phyloP scores from a whole-genome alignment of 306 rosid genomes.

The Cucumis melo region DNA sequence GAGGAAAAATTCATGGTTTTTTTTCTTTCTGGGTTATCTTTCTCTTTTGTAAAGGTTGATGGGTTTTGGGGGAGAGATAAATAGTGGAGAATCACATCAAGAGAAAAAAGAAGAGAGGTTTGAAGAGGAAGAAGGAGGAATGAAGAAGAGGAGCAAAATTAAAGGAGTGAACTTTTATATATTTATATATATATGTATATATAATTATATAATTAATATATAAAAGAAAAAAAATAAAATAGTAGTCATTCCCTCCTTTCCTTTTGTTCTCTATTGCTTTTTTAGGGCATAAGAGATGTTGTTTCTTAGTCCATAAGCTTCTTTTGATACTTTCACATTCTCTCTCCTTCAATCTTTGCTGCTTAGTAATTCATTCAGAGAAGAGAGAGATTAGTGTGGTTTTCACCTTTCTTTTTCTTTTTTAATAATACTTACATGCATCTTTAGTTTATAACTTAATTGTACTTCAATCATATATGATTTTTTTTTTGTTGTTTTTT shows the following conservation, averaged over 20 bases:
- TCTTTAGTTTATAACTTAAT: too few relatives aligned
- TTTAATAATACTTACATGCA: neutral
- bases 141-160: neutral
- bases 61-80: constrained; percentile 1
- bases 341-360: neutral
- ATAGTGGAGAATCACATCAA: constrained; percentile 15
- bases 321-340: neutral
- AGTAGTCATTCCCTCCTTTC: constrained; percentile 1
- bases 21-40: neutral
- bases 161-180: constrained; percentile 4
- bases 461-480: too few relatives aligned
- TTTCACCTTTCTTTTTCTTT: too few relatives aligned
- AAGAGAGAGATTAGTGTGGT: too few relatives aligned
- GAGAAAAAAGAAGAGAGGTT: neutral
- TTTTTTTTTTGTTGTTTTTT: too few relatives aligned
- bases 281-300: constrained; percentile 10
- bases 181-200: too few relatives aligned
- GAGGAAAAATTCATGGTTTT: constrained; percentile 12
- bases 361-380: neutral
- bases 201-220: neutral
- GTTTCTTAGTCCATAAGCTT: constrained; percentile 10
- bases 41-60: constrained; percentile 16
- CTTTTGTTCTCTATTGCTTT: constrained; percentile 2
- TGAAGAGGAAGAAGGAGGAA: neutral
- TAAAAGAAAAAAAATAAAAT: neutral